Percentiles rank a stretch among this genome's conserved stretches.
Evolutionary conservation across 1,139 yeast genomes (phyloP).

Genomic region (Blastobotrys ciferrii): DNA sequence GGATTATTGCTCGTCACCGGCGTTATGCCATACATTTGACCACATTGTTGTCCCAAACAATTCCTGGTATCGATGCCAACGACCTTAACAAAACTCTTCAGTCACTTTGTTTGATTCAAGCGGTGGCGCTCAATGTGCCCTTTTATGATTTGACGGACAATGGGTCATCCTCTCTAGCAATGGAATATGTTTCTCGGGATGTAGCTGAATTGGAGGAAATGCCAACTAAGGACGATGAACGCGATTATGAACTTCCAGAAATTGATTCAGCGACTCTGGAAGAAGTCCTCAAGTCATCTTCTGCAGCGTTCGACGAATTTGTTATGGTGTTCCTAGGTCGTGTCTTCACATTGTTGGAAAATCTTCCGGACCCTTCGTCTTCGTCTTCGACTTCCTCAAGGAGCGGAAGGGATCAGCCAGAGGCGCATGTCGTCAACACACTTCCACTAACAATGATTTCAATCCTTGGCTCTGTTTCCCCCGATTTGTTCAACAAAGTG

Average conservation of each 20-base stretch:
- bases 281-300: slow-evolving; percentile 67
- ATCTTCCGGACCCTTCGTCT: slow-evolving; percentile 51
- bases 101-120: slow-evolving; percentile 68
- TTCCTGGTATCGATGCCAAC: slow-evolving; percentile 87
- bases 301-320: slow-evolving; percentile 66
- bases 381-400: slow-evolving; percentile 19
- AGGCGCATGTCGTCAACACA: slow-evolving; percentile 48
- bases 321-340: slow-evolving; percentile 57
- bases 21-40: slow-evolving; percentile 76
- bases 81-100: slow-evolving; percentile 74
- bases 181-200: slow-evolving; percentile 63
- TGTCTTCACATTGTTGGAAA: slow-evolving; percentile 66
- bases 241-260: slow-evolving; percentile 24
- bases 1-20: slow-evolving; percentile 65
- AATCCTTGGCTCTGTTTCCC: slow-evolving; percentile 68
- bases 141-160: slow-evolving; percentile 41
- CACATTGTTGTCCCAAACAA: slow-evolving; percentile 62
- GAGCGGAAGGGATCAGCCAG: slow-evolving; percentile 32
- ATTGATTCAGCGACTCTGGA: slow-evolving; percentile 49
- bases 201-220: slow-evolving; percentile 35
- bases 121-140: slow-evolving; percentile 73
- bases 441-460: slow-evolving; percentile 67
- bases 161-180: slow-evolving; percentile 52
- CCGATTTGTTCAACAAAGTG: slow-evolving; percentile 54
- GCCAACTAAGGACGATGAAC: slow-evolving; percentile 4